Conservation (phyloP, 345 rosid genomes). For the Citrus trifoliata region DNA sequence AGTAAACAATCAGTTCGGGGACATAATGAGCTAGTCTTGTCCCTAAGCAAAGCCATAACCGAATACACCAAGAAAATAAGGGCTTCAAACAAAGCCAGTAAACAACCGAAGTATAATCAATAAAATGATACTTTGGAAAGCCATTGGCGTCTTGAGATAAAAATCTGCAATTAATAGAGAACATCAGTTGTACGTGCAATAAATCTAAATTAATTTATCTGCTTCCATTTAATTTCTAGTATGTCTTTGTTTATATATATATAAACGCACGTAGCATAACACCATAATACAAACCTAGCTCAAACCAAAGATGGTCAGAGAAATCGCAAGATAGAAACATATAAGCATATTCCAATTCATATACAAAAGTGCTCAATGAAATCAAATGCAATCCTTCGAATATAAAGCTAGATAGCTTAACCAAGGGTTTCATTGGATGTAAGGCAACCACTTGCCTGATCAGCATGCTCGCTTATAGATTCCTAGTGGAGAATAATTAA, state of each 20-base stretch:
- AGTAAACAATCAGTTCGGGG: too few relatives aligned
- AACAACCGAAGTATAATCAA: too few relatives aligned
- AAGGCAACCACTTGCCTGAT: conserved; percentile 20
- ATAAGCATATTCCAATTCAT: conserved; percentile 12
- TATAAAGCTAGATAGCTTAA: neutral
- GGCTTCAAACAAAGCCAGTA: too few relatives aligned
- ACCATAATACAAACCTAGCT: neutral
- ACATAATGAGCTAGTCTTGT: too few relatives aligned
- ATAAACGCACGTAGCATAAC: neutral
- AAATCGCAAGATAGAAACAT: neutral
- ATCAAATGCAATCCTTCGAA: conserved; percentile 13
- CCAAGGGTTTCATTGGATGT: conserved; percentile 9
- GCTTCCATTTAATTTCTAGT: neutral
- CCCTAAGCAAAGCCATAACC: too few relatives aligned
- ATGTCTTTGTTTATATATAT: neutral
- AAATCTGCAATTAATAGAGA: too few relatives aligned
- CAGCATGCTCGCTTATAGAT: conserved; percentile 11
- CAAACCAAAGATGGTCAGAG: neutral
- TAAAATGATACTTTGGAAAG: too few relatives aligned
- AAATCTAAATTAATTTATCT: too few relatives aligned
- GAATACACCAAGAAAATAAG: too few relatives aligned
- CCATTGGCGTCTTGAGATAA: too few relatives aligned
- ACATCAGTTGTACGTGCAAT: too few relatives aligned
- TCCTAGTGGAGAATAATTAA: conserved; percentile 20
- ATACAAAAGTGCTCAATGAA: conserved; percentile 14